Evolutionary conservation across 2,329 filamentous ascomycete species (phyloP), one percentile per base, ranked within the genome.

Genomic region (Aphanocladium album): DNA sequence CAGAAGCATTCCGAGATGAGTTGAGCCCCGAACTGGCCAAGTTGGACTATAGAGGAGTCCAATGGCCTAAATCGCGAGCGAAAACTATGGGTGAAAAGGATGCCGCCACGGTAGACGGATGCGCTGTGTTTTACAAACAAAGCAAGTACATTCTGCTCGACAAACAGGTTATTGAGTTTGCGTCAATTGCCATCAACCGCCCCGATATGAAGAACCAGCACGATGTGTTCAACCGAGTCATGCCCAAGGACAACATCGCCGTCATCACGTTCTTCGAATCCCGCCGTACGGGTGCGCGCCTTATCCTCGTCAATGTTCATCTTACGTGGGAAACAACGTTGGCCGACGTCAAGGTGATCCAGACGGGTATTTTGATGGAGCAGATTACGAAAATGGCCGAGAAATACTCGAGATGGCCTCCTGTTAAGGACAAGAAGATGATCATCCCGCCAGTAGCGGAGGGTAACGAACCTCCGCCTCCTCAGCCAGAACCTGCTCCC

Each of bases 161-260:
- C 77, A 97, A 97, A 79, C 90, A 96, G 71, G 79, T 96, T 64
- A 89, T 99, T 69, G 92, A 97, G 74, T 96, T 97, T 72, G 88
- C 90, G 41, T 89, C 91, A 62, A 90, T 91, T 60, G 93, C 93
- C 65, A 96, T 99, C 75, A 95, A 96, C 71, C 83, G 95, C 65
- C 91, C 93, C 2, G 95, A 98, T 72, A 96, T 97, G 86, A 98
- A 98, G 77, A 91, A 93, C 60, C 91, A 96, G 69, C 91, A 96
- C 71, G 95, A 99, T 69, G 93, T 98, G 61, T 98, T 96, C 82
- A 99, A 99, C 73, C 89, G 95, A 30, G 89, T 99, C 63, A 98
- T 97, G 95, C 93, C 93, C 63, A 91, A 95, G 76, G 95, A 99
- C 80, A 93, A 98, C 72, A 96, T 99, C 73, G 95, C 90, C 17